Base-by-base conservation (phyloP, 805 yeast genomes). In the Brettanomyces naardenensis region DNA sequence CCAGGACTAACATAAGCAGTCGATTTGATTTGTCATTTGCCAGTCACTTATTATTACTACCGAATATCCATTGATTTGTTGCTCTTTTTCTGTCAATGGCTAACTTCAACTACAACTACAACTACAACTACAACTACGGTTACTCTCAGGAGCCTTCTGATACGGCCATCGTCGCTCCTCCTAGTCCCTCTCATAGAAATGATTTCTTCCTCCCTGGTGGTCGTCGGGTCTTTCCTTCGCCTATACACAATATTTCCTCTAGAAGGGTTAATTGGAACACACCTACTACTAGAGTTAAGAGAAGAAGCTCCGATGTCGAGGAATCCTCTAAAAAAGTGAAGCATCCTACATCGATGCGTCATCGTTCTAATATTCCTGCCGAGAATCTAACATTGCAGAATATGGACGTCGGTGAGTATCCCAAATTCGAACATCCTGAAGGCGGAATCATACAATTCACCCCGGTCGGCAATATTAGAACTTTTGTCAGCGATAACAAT, bases 361-460 rank as follows among this genome's bases (percentile, higher is more conserved):
- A 13, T 7, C 19, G 5, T n/a, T 28, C 17, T 7, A 19, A 36
- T 14, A 14, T 34, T 13, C 39, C 49, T n/a, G 10, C 18, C 9
- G 34, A 47, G 6, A 36, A 51, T 31, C 29, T 51, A 27, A 52
- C 54, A 10, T 28, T 57, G 20, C 56, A 56, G n/a, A 52, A 52
- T 25, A 50, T 55, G 17, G 48, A 58, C 35, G 36, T 58, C 14
- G 58, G 63, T 28, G 78, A 73, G 39, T 74, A 73, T 67, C 78
- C 82, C 11, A 61, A 68, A 40, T 75, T 71, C 45, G 64, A 65
- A 37, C 81, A 75, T 44, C 82, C 82, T 2, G 75, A 75, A 10
- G 82, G 82, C 7, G 82, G 82, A 0, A 64, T 63, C 22, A 70
- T 75, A 33, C 77, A 75, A 51, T 70, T 75, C 40, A 75, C 81